Evolutionary conservation across 2,329 filamentous ascomycete genomes (phyloP).

Genomic region (Tolypocladium album): DNA sequence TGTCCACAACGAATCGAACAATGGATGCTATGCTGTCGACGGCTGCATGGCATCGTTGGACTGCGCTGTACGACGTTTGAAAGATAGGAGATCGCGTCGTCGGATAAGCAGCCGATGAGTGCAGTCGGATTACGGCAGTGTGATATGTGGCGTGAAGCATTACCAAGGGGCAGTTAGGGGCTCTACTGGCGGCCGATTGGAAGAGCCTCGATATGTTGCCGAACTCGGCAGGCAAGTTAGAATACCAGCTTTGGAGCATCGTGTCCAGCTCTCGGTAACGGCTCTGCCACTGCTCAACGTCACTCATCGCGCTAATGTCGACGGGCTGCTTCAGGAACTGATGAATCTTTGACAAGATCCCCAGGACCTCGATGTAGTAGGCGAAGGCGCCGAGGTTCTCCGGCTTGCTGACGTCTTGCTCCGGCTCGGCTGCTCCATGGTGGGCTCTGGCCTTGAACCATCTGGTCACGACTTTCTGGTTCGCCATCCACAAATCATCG

Average conservation of each 20-base stretch:
- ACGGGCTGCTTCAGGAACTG: constrained; percentile 81
- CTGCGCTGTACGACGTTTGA: constrained; percentile 77
- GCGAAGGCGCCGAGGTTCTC: constrained; percentile 82
- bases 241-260: constrained; percentile 73
- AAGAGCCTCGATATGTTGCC: constrained; percentile 75
- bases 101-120: constrained; percentile 87
- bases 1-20: constrained; percentile 66
- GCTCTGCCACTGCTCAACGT: constrained; percentile 84
- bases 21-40: constrained; percentile 75
- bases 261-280: constrained; percentile 79
- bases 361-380: constrained; percentile 82
- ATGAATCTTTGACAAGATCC: constrained; percentile 79
- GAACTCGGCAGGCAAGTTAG: constrained; percentile 71
- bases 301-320: constrained; percentile 71
- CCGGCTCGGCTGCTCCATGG: constrained; percentile 30
- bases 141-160: constrained; percentile 89
- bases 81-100: constrained; percentile 83
- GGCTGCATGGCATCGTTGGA: constrained; percentile 70
- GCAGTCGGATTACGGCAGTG: constrained; percentile 78
- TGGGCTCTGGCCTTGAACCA: constrained; percentile 57
- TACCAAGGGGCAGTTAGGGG: constrained; percentile 72
- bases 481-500: constrained; percentile 76
- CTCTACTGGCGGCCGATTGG: constrained; percentile 42
- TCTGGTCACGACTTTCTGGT: constrained; percentile 72
- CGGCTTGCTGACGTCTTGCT: constrained; percentile 56